Base-by-base conservation (phyloP, 2,329 filamentous ascomycete species). In the Aspergillus nomiae region DNA sequence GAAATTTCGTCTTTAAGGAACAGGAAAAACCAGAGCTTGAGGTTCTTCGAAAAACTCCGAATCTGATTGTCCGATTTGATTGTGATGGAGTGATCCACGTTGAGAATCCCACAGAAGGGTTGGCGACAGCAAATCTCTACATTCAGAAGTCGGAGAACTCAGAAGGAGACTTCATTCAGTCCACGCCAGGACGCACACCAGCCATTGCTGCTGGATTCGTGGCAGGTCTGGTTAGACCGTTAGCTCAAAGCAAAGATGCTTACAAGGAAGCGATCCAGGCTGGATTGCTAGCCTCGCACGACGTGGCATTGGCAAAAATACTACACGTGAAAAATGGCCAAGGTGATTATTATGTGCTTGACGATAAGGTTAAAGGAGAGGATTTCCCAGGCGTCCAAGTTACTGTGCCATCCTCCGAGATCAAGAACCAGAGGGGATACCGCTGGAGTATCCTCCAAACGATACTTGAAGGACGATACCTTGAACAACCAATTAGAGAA, bases 61-160 rank as follows among this genome's bases (percentile, higher is more conserved):
- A 58, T 36, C 19, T 58, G 26, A 51, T 58, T 11, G 21, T 58
- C 16, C 43, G 43, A 26, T 58, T 58, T 48, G 56, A 51, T 21
- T 58, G 57, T 32, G 57, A 59, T 32, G 57, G 57, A 1, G 57
- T 54, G 0, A 30, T 59, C n/a, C 34, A 59, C 26, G 16, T 38
- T 30, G 21, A 43, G 1, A 14, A 19, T 28, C 1, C 16, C 30
- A 54, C 14, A 2, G 4, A 1, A 16, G 30, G 11, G 28, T 3
- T 10, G 1, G n/a, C 14, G 10, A 9, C 2, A 11, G 32, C 32
- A 34, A 34, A 9, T 4, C 34, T 41, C 8, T 56, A 24, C 36
- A 30, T 43, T 34, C n/a, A 21, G 1, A 5, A 43, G 1, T 24
- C 32, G 14, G 16, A 28, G 21, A 21, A 56, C 26, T 36, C 54